Base-by-base conservation (phyloP, 1,284 basidiomycete species). In the Pyrrhoderma lamaoense region DNA sequence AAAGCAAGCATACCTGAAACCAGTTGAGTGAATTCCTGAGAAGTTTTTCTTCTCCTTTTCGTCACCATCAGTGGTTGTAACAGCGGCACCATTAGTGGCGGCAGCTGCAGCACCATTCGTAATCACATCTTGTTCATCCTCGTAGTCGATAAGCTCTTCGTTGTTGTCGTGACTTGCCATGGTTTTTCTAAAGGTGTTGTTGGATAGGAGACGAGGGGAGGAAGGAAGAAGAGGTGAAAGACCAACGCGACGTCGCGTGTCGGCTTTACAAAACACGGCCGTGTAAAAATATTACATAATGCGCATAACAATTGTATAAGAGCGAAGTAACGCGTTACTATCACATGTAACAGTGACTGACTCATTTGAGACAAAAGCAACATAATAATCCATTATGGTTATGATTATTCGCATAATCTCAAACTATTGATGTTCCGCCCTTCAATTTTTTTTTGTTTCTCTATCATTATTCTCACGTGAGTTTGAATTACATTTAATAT, bases 1-100 rank as follows among this genome's bases (percentile, higher is more conserved):
- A 14, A 42, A 45, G 13, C 16, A 42, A 45, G 4, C 47, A 42
- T 55, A 93, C 92, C 91, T 82, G 71, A 95, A 95, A 56, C 92
- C 92, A 57, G 92, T 94, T 34, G 93, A 93, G 75, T 97, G 94
- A 62, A 97, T 95, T 39, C 93, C 93, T 56, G 93, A 93, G 69
- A 95, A 96, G 69, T 92, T 93, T 75, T 93, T 94, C 78, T 95
- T 94, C 67, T 93, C 91, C 65, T 85, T 86, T 61, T 89, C 87
- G 58, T 85, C 87, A 43, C 76, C 83, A 49, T 75, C 79, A 50
- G 70, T 74, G 57, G 71, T 73, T 60, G 70, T 67, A 13, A 59
- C 60, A 53, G 73, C 74, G 52, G 77, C 80, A 53, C 77, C 80
- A 45, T 73, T 72, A 37, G 70, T 67, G 50, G 75, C 68, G 19